Percentiles rank a stretch among this genome's conserved stretches.
phyloP scores from a whole-genome alignment of 2,329 filamentous ascomycete genomes.

The Sclerotinia trifoliorum region DNA sequence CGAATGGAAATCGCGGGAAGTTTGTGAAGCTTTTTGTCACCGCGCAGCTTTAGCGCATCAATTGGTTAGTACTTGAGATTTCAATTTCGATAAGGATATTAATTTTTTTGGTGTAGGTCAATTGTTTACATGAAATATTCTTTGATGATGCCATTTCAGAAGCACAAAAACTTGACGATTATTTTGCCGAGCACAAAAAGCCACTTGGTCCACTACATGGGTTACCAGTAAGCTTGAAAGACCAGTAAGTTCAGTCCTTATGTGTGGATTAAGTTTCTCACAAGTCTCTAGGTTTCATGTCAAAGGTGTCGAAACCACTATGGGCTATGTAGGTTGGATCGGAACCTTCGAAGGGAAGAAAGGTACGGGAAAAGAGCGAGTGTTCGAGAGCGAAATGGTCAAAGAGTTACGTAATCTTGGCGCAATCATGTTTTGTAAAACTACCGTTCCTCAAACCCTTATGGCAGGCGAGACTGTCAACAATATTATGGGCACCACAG shows the following conservation, averaged over 20 bases:
- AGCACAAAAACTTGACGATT: conserved; percentile 53
- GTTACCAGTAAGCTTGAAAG: conserved; percentile 45
- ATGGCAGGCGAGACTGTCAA: conserved; percentile 46
- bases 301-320: conserved; percentile 42
- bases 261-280: background rate
- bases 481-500: conserved; percentile 45
- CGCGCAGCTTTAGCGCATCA: conserved; percentile 55
- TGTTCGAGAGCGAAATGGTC: conserved; percentile 51
- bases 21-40: conserved; percentile 54
- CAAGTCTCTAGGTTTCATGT: conserved; percentile 32
- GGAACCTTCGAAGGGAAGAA: conserved; percentile 56
- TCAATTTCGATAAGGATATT: conserved; percentile 45
- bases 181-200: conserved; percentile 44
- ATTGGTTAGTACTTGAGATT: conserved; percentile 50
- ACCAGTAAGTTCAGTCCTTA: conserved; percentile 31
- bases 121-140: conserved; percentile 58
- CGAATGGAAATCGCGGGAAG: conserved; percentile 55
- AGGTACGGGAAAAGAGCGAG: conserved; percentile 49
- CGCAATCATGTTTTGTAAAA: conserved; percentile 45
- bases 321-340: conserved; percentile 66
- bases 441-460: conserved; percentile 44
- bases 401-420: conserved; percentile 44
- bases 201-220: conserved; percentile 44
- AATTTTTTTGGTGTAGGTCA: conserved; percentile 47
- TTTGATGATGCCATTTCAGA: conserved; percentile 52